Percentiles rank a stretch among this genome's conserved stretches.
Evolutionary conservation across 768 basidiomycete species (phyloP).

Genomic region (Lentinula detonsa): DNA sequence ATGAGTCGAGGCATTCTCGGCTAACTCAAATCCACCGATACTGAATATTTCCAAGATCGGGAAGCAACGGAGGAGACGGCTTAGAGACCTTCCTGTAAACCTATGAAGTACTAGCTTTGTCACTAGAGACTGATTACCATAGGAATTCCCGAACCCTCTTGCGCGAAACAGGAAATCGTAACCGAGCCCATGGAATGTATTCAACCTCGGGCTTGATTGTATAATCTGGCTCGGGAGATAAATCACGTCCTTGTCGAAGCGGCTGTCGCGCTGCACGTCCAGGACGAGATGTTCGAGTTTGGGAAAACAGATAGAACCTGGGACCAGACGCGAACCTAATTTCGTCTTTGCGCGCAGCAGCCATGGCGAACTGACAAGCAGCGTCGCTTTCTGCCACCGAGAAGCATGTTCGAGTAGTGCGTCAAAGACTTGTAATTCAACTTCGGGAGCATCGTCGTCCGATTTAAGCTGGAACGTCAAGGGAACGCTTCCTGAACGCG

Average conservation of each 20-base stretch:
- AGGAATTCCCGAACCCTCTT: neutral
- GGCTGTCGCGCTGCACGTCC: neutral
- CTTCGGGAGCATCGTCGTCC: neutral
- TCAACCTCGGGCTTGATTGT: neutral
- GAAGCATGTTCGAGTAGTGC: neutral
- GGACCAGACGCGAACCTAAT: neutral
- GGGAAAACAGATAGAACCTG: neutral
- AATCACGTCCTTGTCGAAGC: neutral
- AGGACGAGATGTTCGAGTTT: neutral
- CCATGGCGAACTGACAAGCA: neutral
- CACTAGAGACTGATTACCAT: neutral
- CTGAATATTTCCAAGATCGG: neutral
- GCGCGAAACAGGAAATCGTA: neutral
- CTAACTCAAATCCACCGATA: neutral
- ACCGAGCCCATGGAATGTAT: neutral
- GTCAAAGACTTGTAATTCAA: neutral
- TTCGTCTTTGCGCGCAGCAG: neutral
- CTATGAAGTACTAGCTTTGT: neutral
- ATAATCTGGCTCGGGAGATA: neutral
- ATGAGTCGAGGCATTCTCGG: neutral
- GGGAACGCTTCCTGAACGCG: neutral
- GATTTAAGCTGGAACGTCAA: neutral
- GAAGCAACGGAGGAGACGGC: neutral
- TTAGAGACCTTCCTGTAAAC: neutral
- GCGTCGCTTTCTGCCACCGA: neutral